phyloP scores from a whole-genome alignment of 2,329 filamentous ascomycete genomes.

The Aaosphaeria pasadenensis region DNA sequence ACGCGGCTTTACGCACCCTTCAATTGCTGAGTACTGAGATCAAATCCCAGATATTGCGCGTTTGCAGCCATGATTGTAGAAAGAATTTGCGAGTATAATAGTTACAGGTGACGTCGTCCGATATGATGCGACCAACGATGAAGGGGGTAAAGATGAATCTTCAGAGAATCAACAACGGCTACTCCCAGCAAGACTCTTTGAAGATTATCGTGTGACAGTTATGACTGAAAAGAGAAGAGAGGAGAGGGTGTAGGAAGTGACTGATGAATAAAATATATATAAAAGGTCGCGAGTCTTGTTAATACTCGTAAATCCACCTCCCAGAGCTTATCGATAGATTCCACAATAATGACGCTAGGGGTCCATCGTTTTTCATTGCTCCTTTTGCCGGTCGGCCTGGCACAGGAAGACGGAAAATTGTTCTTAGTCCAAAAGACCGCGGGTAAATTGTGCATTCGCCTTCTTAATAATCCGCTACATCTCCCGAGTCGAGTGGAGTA shows the following conservation, averaged over 20 bases:
- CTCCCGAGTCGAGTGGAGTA: too few relatives aligned
- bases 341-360: background rate
- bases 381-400: conserved; percentile 32
- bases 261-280: too few relatives aligned
- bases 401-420: conserved; percentile 7
- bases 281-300: too few relatives aligned
- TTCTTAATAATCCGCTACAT: too few relatives aligned
- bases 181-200: background rate
- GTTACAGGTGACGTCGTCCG: background rate
- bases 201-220: too few relatives aligned
- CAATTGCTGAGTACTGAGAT: conserved; percentile 94
- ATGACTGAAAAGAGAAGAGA: too few relatives aligned
- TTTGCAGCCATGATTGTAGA: conserved; percentile 24
- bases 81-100: background rate
- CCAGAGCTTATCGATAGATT: too few relatives aligned
- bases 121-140: too few relatives aligned
- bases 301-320: too few relatives aligned
- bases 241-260: too few relatives aligned
- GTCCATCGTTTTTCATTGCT: conserved; percentile 14
- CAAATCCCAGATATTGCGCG: conserved; percentile 80
- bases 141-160: too few relatives aligned
- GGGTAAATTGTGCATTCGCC: conserved; percentile 3
- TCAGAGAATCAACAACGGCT: too few relatives aligned
- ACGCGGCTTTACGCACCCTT: conserved; percentile 61
- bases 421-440: conserved; percentile 14